Conservation (phyloP, 1,284 basidiomycete species). For the Cryptococcus maquisensis region DNA sequence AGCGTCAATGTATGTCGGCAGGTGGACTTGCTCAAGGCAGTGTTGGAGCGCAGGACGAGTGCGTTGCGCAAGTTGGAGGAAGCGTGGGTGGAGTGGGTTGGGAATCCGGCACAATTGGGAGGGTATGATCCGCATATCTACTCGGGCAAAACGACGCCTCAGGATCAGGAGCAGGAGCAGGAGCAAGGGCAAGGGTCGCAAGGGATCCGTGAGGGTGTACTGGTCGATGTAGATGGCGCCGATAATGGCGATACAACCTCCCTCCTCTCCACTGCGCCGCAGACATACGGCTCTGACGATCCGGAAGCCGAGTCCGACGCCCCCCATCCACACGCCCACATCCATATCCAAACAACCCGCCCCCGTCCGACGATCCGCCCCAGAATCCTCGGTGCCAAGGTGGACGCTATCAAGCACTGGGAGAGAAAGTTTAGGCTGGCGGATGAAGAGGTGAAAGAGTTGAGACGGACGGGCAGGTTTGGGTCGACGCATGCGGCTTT, state of each 20-base stretch:
- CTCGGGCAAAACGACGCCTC: neutral
- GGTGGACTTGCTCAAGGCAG: conserved; percentile 64
- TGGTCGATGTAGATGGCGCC: neutral
- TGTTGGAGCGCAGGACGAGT: conserved; percentile 71
- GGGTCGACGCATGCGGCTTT: conserved; percentile 79
- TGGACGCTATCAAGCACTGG: conserved; percentile 81
- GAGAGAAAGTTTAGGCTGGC: conserved; percentile 70
- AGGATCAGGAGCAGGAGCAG: conserved; percentile 62
- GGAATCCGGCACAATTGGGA: conserved; percentile 65
- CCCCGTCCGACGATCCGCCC: conserved; percentile 37
- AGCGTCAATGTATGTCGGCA: conserved; percentile 82
- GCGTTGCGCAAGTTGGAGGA: conserved; percentile 73
- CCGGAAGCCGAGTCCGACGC: neutral
- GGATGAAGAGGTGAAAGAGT: conserved; percentile 61
- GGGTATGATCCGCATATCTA: conserved; percentile 42
- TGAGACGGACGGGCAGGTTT: conserved; percentile 56
- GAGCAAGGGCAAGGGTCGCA: neutral
- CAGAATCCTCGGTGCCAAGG: conserved; percentile 51
- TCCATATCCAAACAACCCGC: conserved; percentile 28
- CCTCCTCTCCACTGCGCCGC: neutral
- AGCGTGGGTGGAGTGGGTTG: conserved; percentile 85
- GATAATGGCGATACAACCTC: neutral
- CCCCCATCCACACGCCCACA: conserved; percentile 7
- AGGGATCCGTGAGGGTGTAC: neutral
- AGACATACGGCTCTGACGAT: conserved; percentile 4